Base-by-base conservation (phyloP, 2,329 filamentous ascomycete genomes). In the Stenocarpella maydis region DNA sequence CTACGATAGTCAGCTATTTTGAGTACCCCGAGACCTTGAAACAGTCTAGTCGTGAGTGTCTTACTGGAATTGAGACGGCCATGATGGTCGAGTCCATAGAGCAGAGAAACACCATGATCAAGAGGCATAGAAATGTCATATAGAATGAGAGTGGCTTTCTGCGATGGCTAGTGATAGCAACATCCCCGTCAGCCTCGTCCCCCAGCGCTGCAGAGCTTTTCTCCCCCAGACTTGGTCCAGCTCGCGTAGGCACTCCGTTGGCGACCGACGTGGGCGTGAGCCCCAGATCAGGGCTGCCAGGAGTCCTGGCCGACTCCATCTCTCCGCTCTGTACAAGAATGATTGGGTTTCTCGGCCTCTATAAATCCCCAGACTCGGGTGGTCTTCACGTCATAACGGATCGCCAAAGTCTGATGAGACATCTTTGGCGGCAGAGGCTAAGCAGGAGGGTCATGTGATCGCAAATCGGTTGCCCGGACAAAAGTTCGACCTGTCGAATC, bases 41-140 rank as follows among this genome's bases (percentile, higher is more conserved):
- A 6, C 9, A 14, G 8, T 8, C 4, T 2, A n/a, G n/a, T 12
- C 21, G n/a, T 1, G 15, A 8, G 8, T 34, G 26, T n/a, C 65
- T 67, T 47, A 67, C 65, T 19, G 61, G 61, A 26, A 58, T 41
- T 9, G 55, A 55, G n/a, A 69, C 67, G 2, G 67, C 61, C 60
- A 69, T 65, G 45, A 47, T 65, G 26, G 60, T 65, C 9, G 67
- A 65, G 34, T 69, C 67, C 24, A 58, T 34, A 19, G 67, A 54
- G 19, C 58, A 52, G 14, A 69, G n/a, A n/a, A 69, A 47, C 1
- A 65, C 50, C 67, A 69, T 69, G 21, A 65, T 58, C 6, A 65
- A 5, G 7, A 65, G 49, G 24, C 67, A 65, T n/a, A 31, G 17
- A 41, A 69, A 58, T 3, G 45, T 39, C 37, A 69, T 31, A 6